Conservation (phyloP, 306 rosid genomes). For the Sesbania bispinosa region DNA sequence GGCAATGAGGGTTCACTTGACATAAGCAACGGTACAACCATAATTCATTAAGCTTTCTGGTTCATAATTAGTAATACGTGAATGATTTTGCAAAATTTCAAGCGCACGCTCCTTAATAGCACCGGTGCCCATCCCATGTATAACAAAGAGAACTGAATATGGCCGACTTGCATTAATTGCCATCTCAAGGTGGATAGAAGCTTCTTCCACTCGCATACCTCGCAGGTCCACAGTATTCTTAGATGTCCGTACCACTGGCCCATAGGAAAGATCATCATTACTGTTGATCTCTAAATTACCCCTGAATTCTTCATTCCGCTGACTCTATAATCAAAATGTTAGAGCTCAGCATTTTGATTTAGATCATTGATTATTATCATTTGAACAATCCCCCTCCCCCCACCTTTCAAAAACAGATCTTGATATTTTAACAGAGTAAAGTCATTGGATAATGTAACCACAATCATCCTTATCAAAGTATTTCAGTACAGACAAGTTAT, state of each 20-base stretch:
- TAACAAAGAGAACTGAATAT: constrained; percentile 73
- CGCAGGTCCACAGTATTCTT: constrained; percentile 84
- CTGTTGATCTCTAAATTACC: constrained; percentile 28
- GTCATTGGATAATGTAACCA: too few species aligned
- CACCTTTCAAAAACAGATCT: too few species aligned
- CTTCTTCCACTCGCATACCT: constrained; percentile 85
- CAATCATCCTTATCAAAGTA: too few species aligned
- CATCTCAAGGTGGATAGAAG: constrained; percentile 70
- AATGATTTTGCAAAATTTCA: constrained; percentile 57
- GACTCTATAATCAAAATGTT: constrained; percentile 41
- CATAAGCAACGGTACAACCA: constrained; percentile 89
- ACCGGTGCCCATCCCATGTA: constrained; percentile 92
- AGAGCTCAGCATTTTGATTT: background rate
- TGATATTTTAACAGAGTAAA: too few species aligned
- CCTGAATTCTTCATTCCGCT: constrained; percentile 30
- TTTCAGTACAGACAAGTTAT: too few species aligned
- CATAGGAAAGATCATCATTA: constrained; percentile 46
- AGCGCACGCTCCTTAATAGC: constrained; percentile 67
- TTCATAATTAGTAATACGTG: constrained; percentile 64
- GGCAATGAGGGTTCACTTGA: constrained; percentile 39
- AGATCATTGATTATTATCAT: too few species aligned
- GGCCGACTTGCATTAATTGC: constrained; percentile 53
- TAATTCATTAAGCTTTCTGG: constrained; percentile 74
- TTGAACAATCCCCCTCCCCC: too few species aligned
- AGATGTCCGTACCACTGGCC: constrained; percentile 72